Conservation (phyloP, 169 alveolate genomes). For the Eimeria sp. region DNA sequence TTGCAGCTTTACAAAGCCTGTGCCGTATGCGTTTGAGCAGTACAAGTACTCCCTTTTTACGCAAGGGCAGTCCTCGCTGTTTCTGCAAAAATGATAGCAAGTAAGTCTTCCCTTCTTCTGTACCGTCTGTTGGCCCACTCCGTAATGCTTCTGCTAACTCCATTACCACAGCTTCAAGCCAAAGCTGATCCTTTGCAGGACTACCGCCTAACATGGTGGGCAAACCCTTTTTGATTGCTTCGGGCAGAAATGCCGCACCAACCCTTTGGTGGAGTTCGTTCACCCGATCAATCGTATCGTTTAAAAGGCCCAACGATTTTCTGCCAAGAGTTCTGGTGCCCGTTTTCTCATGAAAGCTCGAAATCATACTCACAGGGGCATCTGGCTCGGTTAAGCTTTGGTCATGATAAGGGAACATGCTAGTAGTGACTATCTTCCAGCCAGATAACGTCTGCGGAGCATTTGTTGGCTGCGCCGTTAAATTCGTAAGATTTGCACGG, state of each 20-base stretch:
- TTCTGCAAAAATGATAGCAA: constrained; percentile 23
- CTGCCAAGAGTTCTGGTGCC: neutral
- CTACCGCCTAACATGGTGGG: neutral
- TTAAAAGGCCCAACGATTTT: neutral
- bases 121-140: constrained; percentile 39
- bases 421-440: neutral
- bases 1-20: neutral
- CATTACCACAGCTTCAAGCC: constrained; percentile 24
- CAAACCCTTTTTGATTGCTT: neutral
- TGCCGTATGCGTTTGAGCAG: constrained; percentile 22
- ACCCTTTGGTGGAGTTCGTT: neutral
- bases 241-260: neutral
- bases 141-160: constrained; percentile 49
- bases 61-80: constrained; percentile 20
- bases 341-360: neutral
- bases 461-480: neutral
- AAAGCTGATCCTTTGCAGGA: constrained; percentile 13
- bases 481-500: neutral
- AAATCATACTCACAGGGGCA: neutral
- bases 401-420: neutral
- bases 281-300: neutral
- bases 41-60: neutral
- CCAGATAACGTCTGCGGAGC: neutral
- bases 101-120: constrained; percentile 3
- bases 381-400: neutral